A percentile compares a stretch with the other conserved stretches of the same genome.
Evolutionary conservation across 441 rosid genomes (phyloP).

Genomic region (Macaranga tanarius): DNA sequence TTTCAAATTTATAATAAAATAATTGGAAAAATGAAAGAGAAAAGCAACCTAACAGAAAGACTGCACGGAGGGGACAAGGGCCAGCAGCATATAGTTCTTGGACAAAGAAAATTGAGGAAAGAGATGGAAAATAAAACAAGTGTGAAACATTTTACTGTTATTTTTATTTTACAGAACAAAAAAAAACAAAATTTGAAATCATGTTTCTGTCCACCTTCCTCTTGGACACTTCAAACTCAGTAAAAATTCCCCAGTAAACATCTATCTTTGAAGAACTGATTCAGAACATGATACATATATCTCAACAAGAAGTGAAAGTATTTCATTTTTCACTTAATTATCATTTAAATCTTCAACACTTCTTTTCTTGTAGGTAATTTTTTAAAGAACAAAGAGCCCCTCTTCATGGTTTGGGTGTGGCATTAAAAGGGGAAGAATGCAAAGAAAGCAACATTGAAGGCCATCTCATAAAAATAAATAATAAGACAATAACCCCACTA

Average conservation of each 20-base stretch:
- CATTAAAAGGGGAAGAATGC: slow-evolving; percentile 36
- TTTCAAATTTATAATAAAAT: background rate
- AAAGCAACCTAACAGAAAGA: background rate
- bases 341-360: background rate
- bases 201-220: background rate
- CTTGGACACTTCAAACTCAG: background rate
- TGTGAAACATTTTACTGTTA: background rate
- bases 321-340: background rate
- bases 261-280: too few relatives aligned
- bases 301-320: too few relatives aligned
- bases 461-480: background rate
- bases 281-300: too few relatives aligned
- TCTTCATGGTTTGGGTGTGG: background rate
- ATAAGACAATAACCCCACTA: slow-evolving; percentile 30
- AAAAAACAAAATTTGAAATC: background rate
- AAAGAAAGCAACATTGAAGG: slow-evolving; percentile 37
- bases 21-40: background rate
- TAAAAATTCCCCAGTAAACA: too few relatives aligned
- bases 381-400: background rate
- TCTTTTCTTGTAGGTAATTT: background rate
- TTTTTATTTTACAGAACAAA: background rate
- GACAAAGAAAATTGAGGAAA: slow-evolving; percentile 1
- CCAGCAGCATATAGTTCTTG: background rate
- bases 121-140: slow-evolving; percentile 7
- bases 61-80: background rate